A percentile compares a stretch with the other conserved stretches of the same genome.
Conservation (phyloP, 1,284 basidiomycete species). For the Mycosarcoma maydis region DNA sequence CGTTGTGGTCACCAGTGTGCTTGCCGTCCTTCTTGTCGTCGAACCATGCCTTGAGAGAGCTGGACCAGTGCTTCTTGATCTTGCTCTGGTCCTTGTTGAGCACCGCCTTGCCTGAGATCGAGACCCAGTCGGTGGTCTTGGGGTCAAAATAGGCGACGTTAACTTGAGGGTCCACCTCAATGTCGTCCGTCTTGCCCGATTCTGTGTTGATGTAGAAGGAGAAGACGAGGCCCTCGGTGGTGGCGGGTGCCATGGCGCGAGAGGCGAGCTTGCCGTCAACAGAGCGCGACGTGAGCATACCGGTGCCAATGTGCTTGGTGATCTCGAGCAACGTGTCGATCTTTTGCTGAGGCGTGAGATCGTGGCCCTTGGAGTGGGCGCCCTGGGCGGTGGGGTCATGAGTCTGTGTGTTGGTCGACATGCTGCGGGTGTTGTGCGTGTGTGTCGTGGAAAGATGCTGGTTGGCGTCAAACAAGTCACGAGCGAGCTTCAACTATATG, state of each 20-base stretch:
- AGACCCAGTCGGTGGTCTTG: slow-evolving; percentile 82
- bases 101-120: slow-evolving; percentile 78
- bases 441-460: neutral
- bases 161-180: slow-evolving; percentile 52
- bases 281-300: slow-evolving; percentile 83
- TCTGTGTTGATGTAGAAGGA: slow-evolving; percentile 59
- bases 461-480: too few relatives aligned
- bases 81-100: slow-evolving; percentile 50
- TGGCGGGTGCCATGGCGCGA: slow-evolving; percentile 80
- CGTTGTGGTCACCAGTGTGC: slow-evolving; percentile 81
- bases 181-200: slow-evolving; percentile 57
- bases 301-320: slow-evolving; percentile 58
- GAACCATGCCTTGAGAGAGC: slow-evolving; percentile 75
- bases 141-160: slow-evolving; percentile 74
- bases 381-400: slow-evolving; percentile 53
- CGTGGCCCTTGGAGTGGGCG: slow-evolving; percentile 33
- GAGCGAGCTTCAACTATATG: too few relatives aligned
- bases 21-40: slow-evolving; percentile 86
- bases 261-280: slow-evolving; percentile 80
- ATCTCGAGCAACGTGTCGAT: slow-evolving; percentile 50
- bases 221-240: slow-evolving; percentile 71
- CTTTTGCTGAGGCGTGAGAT: slow-evolving; percentile 50
- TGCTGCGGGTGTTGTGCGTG: slow-evolving; percentile 1
- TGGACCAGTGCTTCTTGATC: slow-evolving; percentile 61
- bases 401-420: slow-evolving; percentile 41